These are phyloP conservation scores for Diplodia intermedia DNA, from an alignment of 2,329 filamentous ascomycete genomes.

Conservation along the genomic window DNA sequence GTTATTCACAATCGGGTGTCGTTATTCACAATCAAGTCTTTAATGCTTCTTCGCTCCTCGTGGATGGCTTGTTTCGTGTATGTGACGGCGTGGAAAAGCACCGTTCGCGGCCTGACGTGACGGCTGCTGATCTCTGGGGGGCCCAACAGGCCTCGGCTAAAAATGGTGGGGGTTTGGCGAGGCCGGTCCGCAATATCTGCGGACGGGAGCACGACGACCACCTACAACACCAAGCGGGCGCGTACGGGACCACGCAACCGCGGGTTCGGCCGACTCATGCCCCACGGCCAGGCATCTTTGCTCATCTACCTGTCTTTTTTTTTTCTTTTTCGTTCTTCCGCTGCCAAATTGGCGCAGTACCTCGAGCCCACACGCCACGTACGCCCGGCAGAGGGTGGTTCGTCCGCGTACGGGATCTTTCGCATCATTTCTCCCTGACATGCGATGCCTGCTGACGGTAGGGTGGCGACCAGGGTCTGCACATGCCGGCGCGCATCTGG, in stretches of 20 bases:
- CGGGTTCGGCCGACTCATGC: neutral
- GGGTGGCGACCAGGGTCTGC: conserved; percentile 29
- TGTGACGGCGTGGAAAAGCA: conserved; percentile 28
- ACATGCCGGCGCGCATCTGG: conserved; percentile 27
- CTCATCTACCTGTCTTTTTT: conserved; percentile 1
- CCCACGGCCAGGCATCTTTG: neutral
- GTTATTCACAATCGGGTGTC: conserved; percentile 24
- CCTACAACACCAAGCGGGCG: conserved; percentile 9
- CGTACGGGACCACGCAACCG: neutral
- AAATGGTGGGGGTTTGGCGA: neutral
- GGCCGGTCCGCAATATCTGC: conserved; percentile 9
- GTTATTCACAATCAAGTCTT: conserved; percentile 21
- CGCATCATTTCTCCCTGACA: conserved; percentile 31
- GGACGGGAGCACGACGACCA: conserved; percentile 15
- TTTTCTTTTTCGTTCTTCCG: neutral
- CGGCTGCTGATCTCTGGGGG: conserved; percentile 10
- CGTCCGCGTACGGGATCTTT: conserved; percentile 7
- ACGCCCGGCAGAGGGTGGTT: neutral
- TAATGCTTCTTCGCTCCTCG: conserved; percentile 10
- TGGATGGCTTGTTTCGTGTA: conserved; percentile 24
- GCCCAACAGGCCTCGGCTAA: no score
- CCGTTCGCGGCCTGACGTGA: conserved; percentile 22
- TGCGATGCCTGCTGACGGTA: conserved; percentile 30
- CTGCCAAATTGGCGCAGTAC: neutral
- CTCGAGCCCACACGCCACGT: conserved; percentile 14